phyloP scores from a whole-genome alignment of 2,329 filamentous ascomycete genomes.

The Mollisia scopiformis region DNA sequence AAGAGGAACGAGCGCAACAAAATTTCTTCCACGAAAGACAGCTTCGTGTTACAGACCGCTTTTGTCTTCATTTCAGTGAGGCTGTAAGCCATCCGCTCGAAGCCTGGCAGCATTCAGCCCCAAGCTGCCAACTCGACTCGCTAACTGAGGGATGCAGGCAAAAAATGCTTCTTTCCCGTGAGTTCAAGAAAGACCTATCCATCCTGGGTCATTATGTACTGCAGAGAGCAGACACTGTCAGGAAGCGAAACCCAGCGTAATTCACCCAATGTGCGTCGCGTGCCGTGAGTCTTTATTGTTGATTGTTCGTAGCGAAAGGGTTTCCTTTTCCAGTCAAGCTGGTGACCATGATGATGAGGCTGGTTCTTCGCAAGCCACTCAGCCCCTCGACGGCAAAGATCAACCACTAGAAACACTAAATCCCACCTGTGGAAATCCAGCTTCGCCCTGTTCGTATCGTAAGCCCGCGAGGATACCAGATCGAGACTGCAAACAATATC shows the following conservation, averaged over 20 bases:
- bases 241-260: no score
- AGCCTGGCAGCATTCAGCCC: neutral
- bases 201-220: neutral
- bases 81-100: no score
- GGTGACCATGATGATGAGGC: conserved; percentile 12
- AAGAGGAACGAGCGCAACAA: neutral
- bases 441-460: neutral
- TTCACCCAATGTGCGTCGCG: neutral
- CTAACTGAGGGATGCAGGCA: no score
- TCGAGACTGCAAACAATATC: neutral
- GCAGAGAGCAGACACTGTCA: no score
- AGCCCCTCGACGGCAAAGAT: conserved; percentile 10
- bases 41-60: no score
- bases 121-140: neutral
- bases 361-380: conserved; percentile 12
- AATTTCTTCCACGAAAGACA: neutral
- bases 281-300: neutral
- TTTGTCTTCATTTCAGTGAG: no score
- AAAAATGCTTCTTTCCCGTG: no score
- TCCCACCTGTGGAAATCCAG: neutral
- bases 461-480: neutral
- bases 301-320: neutral
- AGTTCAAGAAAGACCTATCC: no score
- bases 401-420: conserved; percentile 2
- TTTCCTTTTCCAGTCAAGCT: conserved; percentile 11